These are phyloP conservation scores for Willaertia magna DNA, from an alignment of 208 protist species.

Conservation along the genomic window DNA sequence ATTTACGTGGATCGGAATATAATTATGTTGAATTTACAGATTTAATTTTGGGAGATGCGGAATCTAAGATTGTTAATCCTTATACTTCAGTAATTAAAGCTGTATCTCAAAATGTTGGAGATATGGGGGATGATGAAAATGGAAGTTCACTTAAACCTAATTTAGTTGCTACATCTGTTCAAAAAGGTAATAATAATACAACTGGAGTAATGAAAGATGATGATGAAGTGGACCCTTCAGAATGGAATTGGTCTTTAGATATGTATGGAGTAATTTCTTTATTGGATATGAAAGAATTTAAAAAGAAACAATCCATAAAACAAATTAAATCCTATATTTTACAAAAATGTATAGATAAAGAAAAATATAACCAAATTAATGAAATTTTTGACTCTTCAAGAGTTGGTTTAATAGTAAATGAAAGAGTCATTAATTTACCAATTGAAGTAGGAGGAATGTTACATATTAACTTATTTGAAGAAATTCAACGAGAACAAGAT, in stretches of 20 bases:
- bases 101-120: no score
- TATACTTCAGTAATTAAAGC: not conserved
- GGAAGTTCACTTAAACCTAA: no score
- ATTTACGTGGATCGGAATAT: not conserved
- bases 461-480: not conserved
- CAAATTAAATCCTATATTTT: not conserved
- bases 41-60: not conserved
- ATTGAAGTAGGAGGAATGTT: not conserved
- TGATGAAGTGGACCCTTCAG: not conserved
- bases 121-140: no score
- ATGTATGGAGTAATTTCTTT: not conserved
- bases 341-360: not conserved
- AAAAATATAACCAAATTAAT: not conserved
- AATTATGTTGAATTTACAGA: not conserved
- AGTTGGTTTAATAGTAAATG: not conserved
- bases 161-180: no score
- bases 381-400: not conserved
- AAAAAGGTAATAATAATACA: no score
- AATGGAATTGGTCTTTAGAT: not conserved
- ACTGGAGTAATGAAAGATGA: not conserved
- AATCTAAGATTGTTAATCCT: not conserved
- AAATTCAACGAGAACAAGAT: not conserved
- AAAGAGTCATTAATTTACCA: constrained; percentile 12
- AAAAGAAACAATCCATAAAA: not conserved
- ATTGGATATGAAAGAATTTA: not conserved